Conservation (phyloP, 768 basidiomycete genomes). For the Lentinula edodes region DNA sequence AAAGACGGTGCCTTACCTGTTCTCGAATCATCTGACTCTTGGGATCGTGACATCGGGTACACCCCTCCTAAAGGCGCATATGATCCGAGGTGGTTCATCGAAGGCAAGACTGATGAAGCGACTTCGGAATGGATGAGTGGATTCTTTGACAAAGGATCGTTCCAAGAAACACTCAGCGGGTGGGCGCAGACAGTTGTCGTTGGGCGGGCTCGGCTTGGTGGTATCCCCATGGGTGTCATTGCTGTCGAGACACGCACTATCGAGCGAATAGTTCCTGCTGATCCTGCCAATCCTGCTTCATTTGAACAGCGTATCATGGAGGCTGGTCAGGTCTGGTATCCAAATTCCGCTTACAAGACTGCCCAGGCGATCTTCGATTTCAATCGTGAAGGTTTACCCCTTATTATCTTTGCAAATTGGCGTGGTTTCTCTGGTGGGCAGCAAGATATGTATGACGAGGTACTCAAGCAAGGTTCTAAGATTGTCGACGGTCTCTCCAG, state of each 20-base stretch:
- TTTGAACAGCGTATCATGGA: conserved; percentile 99
- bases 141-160: conserved; percentile 96
- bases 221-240: conserved; percentile 96
- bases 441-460: conserved; percentile 98
- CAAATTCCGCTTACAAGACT: conserved; percentile 98
- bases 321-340: conserved; percentile 99
- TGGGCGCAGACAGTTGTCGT: conserved; percentile 99
- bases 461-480: conserved; percentile 95
- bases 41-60: conserved; percentile 93
- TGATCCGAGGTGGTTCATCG: conserved; percentile 97
- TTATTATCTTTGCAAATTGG: conserved; percentile 99
- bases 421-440: conserved; percentile 99
- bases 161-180: conserved; percentile 97
- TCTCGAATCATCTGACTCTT: conserved; percentile 63
- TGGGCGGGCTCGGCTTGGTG: conserved; percentile 92
- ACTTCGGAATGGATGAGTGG: conserved; percentile 75
- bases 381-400: conserved; percentile 91
- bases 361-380: conserved; percentile 99
- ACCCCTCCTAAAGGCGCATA: conserved; percentile 90
- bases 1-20: conserved; percentile 80
- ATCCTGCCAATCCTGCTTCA: conserved; percentile 94
- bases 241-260: conserved; percentile 97
- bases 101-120: conserved; percentile 85
- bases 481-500: conserved; percentile 97
- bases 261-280: conserved; percentile 94